Percentiles rank a stretch among this genome's conserved stretches.
Conservation (phyloP, 2,329 filamentous ascomycete species). For the Dendryphion nanum region DNA sequence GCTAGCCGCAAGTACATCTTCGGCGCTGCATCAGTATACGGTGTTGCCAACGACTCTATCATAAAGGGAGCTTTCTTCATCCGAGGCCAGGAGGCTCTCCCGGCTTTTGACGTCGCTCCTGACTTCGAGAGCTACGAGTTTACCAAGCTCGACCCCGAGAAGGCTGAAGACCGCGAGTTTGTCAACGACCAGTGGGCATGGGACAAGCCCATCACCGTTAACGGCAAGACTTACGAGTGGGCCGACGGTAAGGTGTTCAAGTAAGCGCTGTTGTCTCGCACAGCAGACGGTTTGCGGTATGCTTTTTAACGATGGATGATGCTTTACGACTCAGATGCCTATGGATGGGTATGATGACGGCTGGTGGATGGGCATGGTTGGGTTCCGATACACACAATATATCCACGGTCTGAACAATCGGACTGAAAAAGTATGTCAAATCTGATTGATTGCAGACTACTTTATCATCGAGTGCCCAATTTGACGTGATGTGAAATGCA, state of each 20-base stretch:
- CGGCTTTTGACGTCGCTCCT: constrained; percentile 94
- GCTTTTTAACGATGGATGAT: background rate
- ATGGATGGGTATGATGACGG: constrained; percentile 24
- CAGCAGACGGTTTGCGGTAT: background rate
- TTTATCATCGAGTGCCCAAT: too few relatives aligned
- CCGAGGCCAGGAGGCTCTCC: constrained; percentile 81
- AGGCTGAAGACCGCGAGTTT: constrained; percentile 79
- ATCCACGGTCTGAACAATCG: too few relatives aligned
- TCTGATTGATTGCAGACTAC: too few relatives aligned
- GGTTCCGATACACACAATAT: constrained; percentile 25
- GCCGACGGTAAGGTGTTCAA: constrained; percentile 99
- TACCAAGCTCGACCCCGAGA: constrained; percentile 90
- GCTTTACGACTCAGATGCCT: background rate
- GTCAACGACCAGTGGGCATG: constrained; percentile 87
- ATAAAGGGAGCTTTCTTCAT: constrained; percentile 93
- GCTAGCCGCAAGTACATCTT: constrained; percentile 98
- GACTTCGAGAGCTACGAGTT: constrained; percentile 97
- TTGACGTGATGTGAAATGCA: too few relatives aligned
- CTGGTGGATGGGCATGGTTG: constrained; percentile 3
- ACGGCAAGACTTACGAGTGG: constrained; percentile 86
- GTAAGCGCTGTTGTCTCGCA: constrained; percentile 57
- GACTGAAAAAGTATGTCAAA: too few relatives aligned
- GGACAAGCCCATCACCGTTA: constrained; percentile 77
- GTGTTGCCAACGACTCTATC: constrained; percentile 81
- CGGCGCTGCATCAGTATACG: constrained; percentile 85